Evolutionary conservation across 768 basidiomycete genomes (phyloP).

Genomic region (Leccinellum albellum): DNA sequence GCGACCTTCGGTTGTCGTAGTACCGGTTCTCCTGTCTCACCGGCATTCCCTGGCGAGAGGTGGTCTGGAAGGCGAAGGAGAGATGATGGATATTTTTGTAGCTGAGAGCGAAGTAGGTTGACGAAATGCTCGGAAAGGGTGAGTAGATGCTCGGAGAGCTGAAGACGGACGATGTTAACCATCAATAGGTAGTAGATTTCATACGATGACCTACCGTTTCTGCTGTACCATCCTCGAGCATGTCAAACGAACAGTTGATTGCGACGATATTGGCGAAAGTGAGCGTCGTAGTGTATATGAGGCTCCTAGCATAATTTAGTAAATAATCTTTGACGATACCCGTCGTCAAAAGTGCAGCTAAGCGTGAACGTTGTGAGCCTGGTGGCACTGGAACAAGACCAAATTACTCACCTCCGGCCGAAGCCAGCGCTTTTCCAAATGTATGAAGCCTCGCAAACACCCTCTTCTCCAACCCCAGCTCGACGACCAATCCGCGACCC

Average conservation of each 20-base stretch:
- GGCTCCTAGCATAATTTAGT: constrained; percentile 85
- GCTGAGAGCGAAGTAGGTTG: constrained; percentile 28
- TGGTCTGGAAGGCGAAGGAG: constrained; percentile 27
- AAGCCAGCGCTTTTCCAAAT: constrained; percentile 88
- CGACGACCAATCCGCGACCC: constrained; percentile 71
- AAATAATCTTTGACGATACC: constrained; percentile 76
- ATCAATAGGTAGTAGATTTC: neutral
- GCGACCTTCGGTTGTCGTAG: neutral
- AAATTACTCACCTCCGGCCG: constrained; percentile 69
- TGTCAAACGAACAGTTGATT: constrained; percentile 73
- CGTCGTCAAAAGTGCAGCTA: constrained; percentile 76
- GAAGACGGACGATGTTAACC: constrained; percentile 28
- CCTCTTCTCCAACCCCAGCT: constrained; percentile 64
- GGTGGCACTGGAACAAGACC: neutral
- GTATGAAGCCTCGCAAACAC: constrained; percentile 82
- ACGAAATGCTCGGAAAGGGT: constrained; percentile 31
- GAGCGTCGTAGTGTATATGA: constrained; percentile 90
- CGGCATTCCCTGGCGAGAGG: constrained; percentile 2
- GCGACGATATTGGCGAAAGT: constrained; percentile 74
- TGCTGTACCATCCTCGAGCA: constrained; percentile 66
- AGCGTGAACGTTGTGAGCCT: neutral
- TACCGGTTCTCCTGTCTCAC: neutral
- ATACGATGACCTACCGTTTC: constrained; percentile 36
- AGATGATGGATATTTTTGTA: constrained; percentile 26
- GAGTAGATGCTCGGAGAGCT: constrained; percentile 27